Percentiles rank a stretch among this genome's conserved stretches.
Conservation (phyloP, 2,329 filamentous ascomycete genomes). For the Fusarium sulawesiense region DNA sequence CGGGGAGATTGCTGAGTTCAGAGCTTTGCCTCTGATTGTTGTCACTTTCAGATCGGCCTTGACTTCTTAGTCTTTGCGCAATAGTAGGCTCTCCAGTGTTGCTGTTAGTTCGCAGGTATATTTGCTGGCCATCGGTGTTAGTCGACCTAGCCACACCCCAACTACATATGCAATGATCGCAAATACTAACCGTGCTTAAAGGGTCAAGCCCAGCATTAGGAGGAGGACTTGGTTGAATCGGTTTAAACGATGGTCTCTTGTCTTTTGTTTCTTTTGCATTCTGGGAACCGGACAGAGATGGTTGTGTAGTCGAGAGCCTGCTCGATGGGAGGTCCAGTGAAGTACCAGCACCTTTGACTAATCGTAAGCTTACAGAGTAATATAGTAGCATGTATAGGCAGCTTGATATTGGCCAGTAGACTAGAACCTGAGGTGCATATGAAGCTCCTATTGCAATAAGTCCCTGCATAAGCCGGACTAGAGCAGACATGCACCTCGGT, state of each 20-base stretch:
- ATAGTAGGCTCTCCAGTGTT: constrained; percentile 57
- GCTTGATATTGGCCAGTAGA: constrained; percentile 9
- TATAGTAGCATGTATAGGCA: constrained; percentile 6
- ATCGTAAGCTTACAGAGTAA: constrained; percentile 45
- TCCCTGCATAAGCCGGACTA: constrained; percentile 25
- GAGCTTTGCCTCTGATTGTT: constrained; percentile 54
- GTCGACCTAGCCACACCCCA: neutral
- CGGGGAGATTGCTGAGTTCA: constrained; percentile 55
- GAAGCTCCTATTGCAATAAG: constrained; percentile 19
- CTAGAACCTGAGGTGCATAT: constrained; percentile 3
- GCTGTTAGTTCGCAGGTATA: constrained; percentile 54
- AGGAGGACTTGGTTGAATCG: constrained; percentile 42
- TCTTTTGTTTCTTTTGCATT: constrained; percentile 52
- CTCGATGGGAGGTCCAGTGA: constrained; percentile 42
- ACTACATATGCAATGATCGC: neutral
- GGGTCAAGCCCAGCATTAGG: constrained; percentile 51
- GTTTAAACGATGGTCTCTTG: constrained; percentile 45
- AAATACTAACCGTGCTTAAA: constrained; percentile 51
- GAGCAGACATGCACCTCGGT: constrained; percentile 19
- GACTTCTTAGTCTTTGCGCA: constrained; percentile 65
- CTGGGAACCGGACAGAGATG: constrained; percentile 69
- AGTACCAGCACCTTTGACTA: constrained; percentile 38
- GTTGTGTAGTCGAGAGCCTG: constrained; percentile 45
- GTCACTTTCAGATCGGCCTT: constrained; percentile 65
- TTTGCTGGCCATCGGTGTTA: constrained; percentile 49